Evolutionary conservation across 805 yeast genomes (phyloP), one percentile per base, ranked within the genome.

Genomic region (Candida endomychidarum): DNA sequence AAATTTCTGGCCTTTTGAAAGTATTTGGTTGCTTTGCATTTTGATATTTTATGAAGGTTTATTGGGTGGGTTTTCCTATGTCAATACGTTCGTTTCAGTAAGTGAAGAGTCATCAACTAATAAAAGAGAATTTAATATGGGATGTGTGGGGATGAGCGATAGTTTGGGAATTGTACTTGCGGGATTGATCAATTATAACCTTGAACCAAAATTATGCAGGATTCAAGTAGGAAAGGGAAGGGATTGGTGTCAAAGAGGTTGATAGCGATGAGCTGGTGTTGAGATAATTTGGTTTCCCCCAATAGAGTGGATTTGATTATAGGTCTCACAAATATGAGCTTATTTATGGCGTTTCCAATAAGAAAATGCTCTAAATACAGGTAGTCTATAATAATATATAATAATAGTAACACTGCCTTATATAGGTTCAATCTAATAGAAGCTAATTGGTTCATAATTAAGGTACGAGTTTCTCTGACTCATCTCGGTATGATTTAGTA

Each of bases 21-120:
- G 65, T 26, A 75, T 91, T 2, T 85, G 83, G 70, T 50, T 76
- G 1, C 53, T 89, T 26, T 70, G 87, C 67, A 7, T 72, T 0
- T 58, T 90, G 21, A 74, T 88, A 5, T 77, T 91, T 44, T 91
- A 86, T 60, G 98, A 91, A 57, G 93, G 98, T 0, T 70, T 93
- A 15, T 69, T 91, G 8, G 99, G 98, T 1, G 98, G 99, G 0
- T 77, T 85, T 2, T 79, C 91, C 12, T 91, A 91, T 57, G 93
- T 88, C 38, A 90, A 91, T 56, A 90, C 97, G 0, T 91, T 86
- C 54, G 68, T 84, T 70, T 68, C 78, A 11, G 90, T 90, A 1
- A 74, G 83, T 25, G 95, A 87, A 43, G 58, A 61, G 17, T 58
- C 63, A 5, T 64, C 75, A 0, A 65, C 74, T 2, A 57, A 70